Base-by-base conservation (phyloP, 805 yeast species). In the Yarrowia sp. region DNA sequence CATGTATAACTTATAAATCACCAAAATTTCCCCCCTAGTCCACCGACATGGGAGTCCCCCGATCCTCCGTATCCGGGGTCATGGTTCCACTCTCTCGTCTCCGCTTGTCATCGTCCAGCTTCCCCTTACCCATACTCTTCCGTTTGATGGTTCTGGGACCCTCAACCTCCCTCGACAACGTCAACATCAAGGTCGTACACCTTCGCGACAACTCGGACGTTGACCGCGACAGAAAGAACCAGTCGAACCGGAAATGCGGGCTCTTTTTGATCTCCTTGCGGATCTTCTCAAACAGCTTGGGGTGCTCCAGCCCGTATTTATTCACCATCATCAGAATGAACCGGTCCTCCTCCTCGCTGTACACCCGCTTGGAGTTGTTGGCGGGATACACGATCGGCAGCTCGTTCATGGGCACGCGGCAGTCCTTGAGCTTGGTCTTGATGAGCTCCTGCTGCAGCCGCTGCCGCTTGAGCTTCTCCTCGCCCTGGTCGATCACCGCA, bases 341-440 rank as follows among this genome's bases (percentile, higher is more conserved):
- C 73, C 97, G 82, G 78, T 95, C 99, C 76, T 95, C 98, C 71
- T 90, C 97, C 63, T 91, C 96, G 40, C 91, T 86, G 78, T 87
- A 95, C 2, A 89, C 84, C 74, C 88, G 86, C 75, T 87, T 86
- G 9, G 89, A 82, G 2, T 89, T 84, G 2, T 87, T 84, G 8
- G 95, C 92, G 3, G 97, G 97, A 71, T 83, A 85, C 71, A 86
- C 86, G 69, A 94, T 82, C 19, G 78, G 82, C 72, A 94, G 80
- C 73, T 94, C 96, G 76, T 89, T 90, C 71, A 94, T 80, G 12
- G 99, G 99, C 71, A 87, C 87, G 48, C 81, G 80, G 77, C 88
- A 91, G 71, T 84, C 83, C 26, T 89, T 84, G 40, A 95, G 79
- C 77, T 94, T 93, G 70, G 89, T 82, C 74, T 93, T 85, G 68